Evolutionary conservation across 2,329 filamentous ascomycete species (phyloP).

Genomic region (Cercospora brassicicola): DNA sequence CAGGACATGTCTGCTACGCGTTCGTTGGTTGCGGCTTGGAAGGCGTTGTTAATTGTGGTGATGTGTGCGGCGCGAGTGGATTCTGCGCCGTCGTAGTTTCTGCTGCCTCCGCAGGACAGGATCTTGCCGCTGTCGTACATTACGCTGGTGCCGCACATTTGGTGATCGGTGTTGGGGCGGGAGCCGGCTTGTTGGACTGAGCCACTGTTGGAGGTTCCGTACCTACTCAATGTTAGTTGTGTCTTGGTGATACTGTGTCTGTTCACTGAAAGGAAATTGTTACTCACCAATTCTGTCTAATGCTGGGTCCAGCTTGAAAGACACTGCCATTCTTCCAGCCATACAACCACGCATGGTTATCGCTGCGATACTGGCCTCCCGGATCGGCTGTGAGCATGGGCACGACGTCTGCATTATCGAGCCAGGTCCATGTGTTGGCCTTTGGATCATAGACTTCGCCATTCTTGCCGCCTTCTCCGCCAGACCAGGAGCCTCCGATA

Average conservation of each 20-base stretch:
- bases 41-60: conserved; percentile 47
- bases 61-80: conserved; percentile 49
- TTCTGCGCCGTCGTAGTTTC: conserved; percentile 48
- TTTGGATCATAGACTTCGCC: conserved; percentile 56
- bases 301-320: conserved; percentile 58
- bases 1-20: conserved; percentile 30
- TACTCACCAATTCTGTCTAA: conserved; percentile 53
- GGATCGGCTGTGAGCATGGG: conserved; percentile 38
- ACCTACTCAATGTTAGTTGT: conserved; percentile 38
- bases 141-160: conserved; percentile 58
- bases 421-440: conserved; percentile 54
- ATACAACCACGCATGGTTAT: conserved; percentile 60
- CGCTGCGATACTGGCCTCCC: conserved; percentile 46
- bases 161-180: conserved; percentile 48
- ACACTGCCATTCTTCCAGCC: conserved; percentile 51
- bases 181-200: conserved; percentile 45
- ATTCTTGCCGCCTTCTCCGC: conserved; percentile 50
- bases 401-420: conserved; percentile 41
- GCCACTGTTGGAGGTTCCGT: conserved; percentile 49
- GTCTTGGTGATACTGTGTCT: not conserved
- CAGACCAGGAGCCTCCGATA: conserved; percentile 43
- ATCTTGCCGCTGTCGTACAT: conserved; percentile 64
- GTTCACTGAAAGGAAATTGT: not conserved
- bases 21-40: not conserved
- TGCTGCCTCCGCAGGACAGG: conserved; percentile 53